phyloP scores from a whole-genome alignment of 2,329 filamentous ascomycete species.

The Cladobotryum protrusum region DNA sequence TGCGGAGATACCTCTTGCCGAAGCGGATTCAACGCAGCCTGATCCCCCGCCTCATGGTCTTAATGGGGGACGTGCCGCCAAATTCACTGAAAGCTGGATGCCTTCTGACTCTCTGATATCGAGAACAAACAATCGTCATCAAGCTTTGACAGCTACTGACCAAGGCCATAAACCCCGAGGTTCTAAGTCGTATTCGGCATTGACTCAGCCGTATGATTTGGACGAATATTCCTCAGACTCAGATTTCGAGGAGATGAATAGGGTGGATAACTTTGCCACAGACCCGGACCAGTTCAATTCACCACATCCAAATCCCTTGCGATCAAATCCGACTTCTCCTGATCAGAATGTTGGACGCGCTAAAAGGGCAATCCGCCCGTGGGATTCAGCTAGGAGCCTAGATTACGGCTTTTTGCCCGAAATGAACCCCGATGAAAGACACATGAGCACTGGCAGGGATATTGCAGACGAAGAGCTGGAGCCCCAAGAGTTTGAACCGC shows the following conservation, averaged over 20 bases:
- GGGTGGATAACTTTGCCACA: constrained; percentile 19
- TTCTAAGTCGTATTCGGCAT: constrained; percentile 38
- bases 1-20: constrained; percentile 41
- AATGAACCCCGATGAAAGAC: constrained; percentile 39
- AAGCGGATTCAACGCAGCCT: constrained; percentile 25
- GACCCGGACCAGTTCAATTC: constrained; percentile 21
- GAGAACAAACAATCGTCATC: constrained; percentile 48
- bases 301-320: constrained; percentile 47
- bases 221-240: constrained; percentile 36
- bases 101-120: constrained; percentile 48
- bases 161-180: constrained; percentile 25
- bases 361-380: constrained; percentile 17
- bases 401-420: constrained; percentile 35
- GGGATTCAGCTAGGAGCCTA: neutral
- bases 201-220: constrained; percentile 40
- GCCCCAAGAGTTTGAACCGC: constrained; percentile 15
- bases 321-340: constrained; percentile 39
- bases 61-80: constrained; percentile 33
- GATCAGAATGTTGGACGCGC: constrained; percentile 15
- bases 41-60: constrained; percentile 17
- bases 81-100: constrained; percentile 51
- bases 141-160: constrained; percentile 33
- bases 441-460: constrained; percentile 38
- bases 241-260: constrained; percentile 32
- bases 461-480: constrained; percentile 35